Evolutionary conservation across 768 basidiomycete genomes (phyloP), one percentile per base, ranked within the genome.

Genomic region (Exsudoporus frostii): DNA sequence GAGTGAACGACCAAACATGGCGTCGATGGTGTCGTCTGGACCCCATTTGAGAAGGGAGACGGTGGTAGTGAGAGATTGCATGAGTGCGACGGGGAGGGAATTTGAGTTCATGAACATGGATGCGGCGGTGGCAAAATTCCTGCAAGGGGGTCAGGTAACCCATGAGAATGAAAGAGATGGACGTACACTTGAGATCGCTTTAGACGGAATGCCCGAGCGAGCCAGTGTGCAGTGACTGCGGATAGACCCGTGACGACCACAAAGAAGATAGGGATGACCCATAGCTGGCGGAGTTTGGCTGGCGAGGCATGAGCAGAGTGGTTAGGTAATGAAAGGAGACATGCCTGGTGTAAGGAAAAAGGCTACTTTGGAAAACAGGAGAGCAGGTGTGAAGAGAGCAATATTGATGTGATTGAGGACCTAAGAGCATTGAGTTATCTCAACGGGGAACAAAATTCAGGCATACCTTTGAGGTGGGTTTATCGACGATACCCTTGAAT

Each of bases 101-200:
- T 98, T 98, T 3, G 90, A 92, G 69, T 94, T 96, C 87, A 93
- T 90, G 76, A 91, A 91, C 84, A 88, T 92, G 27, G 88, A 77
- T 0, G 89, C 86, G 0, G 90, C 89, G 68, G 86, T 85, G 7
- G 86, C 86, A 58, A 91, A 92, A 48, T 79, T 84, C 65, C 89
- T 90, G 60, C 14, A 40, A 5, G 8, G 42, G 0, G 33, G 20
- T 40, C 7, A 42, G 50, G 27, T 6, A 5, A 50, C 0, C 22
- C 3, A 27, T 4, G 43, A 5, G 17, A 24, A 25, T 5, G 39
- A 22, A 20, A 17, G n/a, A 7, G 32, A 13, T 17, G 7, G n/a
- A 71, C 78, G 45, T 55, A 88, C 88, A 83, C 78, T 74, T 98
- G 96, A 0, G 87, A 87, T 45, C 73, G 74, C 55, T 82, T 88